Base-by-base conservation (phyloP, 192 early-diverging fungal species). In the Coemansia sp. region DNA sequence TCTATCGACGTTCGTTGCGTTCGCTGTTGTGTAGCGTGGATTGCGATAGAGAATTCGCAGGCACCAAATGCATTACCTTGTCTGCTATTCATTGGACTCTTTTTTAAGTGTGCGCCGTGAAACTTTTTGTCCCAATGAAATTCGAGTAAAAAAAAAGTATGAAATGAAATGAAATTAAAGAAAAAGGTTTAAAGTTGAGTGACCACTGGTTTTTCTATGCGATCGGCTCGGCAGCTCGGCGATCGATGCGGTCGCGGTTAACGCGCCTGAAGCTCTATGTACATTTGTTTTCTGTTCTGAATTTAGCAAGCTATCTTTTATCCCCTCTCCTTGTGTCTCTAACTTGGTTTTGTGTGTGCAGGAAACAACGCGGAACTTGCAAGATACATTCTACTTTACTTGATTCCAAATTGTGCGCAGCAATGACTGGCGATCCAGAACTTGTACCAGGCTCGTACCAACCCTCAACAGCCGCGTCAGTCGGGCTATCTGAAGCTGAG, bases 1-100 rank as follows among this genome's bases (percentile, higher is more conserved):
- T 17, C 45, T 19, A 19, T 27, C 27, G 51, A 13, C 51, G 51
- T 10, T 53, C 8, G 51, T 53, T 10, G 21, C 24, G 8, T 48
- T 8, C n/a, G 46, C 46, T 34, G 29, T 2, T 34, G 11, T 8
- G 54, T 17, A 14, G 33, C 16, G 4, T 35, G 57, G 57, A 16
- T 19, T 53, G 37, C 36, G 5, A 40, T 16, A 3, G 10, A n/a
- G 44, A 21, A 7, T 19, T 24, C 46, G 46, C 46, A 8, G 19
- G 27, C 29, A 14, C 27, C 27, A 2, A 31, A 37, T 50, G 59
- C 40, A 35, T 44, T 80, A 80, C 78, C 78, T 80, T 74, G 72
- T 72, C 78, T 66, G 27, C 78, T 73, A 63, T 74, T 80, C 78
- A 80, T 80, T 61, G 57, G 21, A 9, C 53, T 54, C 19, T 69